Evolutionary conservation across 2,329 filamentous ascomycete genomes (phyloP).

Genomic region (Nectriaceae sp.): DNA sequence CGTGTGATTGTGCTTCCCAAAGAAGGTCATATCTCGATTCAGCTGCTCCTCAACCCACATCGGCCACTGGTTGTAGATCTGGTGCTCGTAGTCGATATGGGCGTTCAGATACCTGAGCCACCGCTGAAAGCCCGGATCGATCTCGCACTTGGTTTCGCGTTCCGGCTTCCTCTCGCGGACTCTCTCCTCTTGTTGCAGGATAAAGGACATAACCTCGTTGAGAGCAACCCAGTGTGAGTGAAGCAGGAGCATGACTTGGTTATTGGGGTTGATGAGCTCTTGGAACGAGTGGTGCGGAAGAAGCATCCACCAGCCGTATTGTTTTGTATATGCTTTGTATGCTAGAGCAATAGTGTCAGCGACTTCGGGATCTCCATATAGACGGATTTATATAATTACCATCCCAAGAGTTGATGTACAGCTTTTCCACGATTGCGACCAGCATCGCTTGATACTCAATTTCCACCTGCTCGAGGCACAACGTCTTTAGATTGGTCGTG

Average conservation of each 20-base stretch:
- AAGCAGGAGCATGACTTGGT: constrained; percentile 49
- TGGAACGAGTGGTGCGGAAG: constrained; percentile 55
- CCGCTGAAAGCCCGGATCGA: constrained; percentile 47
- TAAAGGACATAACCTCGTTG: constrained; percentile 54
- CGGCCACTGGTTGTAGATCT: constrained; percentile 53
- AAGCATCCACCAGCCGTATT: constrained; percentile 61
- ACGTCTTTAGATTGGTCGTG: constrained; percentile 42
- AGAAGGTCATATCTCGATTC: constrained; percentile 46
- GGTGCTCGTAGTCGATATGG: constrained; percentile 46
- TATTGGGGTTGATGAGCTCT: constrained; percentile 47
- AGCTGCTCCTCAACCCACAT: constrained; percentile 56
- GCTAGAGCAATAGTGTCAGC: constrained; percentile 37
- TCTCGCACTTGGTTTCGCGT: constrained; percentile 17
- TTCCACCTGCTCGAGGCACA: constrained; percentile 48
- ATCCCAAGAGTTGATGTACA: constrained; percentile 53
- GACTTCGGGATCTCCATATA: no score
- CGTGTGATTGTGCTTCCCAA: constrained; percentile 36
- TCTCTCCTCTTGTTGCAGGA: constrained; percentile 44
- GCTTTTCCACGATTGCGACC: constrained; percentile 49
- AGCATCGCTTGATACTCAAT: constrained; percentile 48
- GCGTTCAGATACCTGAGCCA: constrained; percentile 56
- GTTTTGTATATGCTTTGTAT: constrained; percentile 50
- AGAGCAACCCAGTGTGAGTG: constrained; percentile 57
- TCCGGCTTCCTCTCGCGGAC: constrained; percentile 32
- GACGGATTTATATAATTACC: constrained; percentile 41